phyloP scores from a whole-genome alignment of 371 early-diverging fungal genomes.

The Actinomortierella wolfii region DNA sequence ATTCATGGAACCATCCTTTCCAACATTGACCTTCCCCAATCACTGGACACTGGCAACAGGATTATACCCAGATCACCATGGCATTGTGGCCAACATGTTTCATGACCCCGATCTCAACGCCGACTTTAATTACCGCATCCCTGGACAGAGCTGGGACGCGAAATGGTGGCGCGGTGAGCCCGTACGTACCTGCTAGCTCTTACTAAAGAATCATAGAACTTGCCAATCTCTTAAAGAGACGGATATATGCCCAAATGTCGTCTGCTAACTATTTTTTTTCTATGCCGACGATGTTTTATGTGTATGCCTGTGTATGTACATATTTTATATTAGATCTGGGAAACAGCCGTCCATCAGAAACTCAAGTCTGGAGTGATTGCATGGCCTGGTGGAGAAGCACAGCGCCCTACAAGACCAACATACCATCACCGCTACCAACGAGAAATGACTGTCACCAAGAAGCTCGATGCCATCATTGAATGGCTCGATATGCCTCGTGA shows the following conservation, averaged over 20 bases:
- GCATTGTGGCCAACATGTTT: slow-evolving; percentile 91
- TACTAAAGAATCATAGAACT: too few species aligned
- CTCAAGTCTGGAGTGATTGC: slow-evolving; percentile 74
- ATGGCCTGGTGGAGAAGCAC: slow-evolving; percentile 89
- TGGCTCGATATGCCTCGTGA: slow-evolving; percentile 81
- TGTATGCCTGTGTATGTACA: too few species aligned
- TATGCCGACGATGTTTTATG: neutral
- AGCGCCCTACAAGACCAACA: slow-evolving; percentile 63
- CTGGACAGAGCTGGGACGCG: slow-evolving; percentile 54
- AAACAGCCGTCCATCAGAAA: slow-evolving; percentile 74
- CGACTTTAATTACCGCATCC: slow-evolving; percentile 77
- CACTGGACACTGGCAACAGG: slow-evolving; percentile 94
- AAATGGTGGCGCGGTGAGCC: slow-evolving; percentile 94
- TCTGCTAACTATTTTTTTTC: slow-evolving; percentile 8
- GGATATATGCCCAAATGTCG: too few species aligned
- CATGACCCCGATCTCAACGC: slow-evolving; percentile 77
- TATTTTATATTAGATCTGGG: slow-evolving; percentile 76
- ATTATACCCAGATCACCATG: slow-evolving; percentile 89
- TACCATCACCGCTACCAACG: slow-evolving; percentile 64
- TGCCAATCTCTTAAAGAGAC: too few species aligned
- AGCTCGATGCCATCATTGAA: slow-evolving; percentile 63
- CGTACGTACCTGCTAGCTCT: slow-evolving; percentile 56
- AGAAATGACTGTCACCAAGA: slow-evolving; percentile 53
- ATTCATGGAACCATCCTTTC: slow-evolving; percentile 78
- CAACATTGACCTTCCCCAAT: slow-evolving; percentile 92